phyloP scores from a whole-genome alignment of 768 basidiomycete species.

The Mrakia hoshinonis region DNA sequence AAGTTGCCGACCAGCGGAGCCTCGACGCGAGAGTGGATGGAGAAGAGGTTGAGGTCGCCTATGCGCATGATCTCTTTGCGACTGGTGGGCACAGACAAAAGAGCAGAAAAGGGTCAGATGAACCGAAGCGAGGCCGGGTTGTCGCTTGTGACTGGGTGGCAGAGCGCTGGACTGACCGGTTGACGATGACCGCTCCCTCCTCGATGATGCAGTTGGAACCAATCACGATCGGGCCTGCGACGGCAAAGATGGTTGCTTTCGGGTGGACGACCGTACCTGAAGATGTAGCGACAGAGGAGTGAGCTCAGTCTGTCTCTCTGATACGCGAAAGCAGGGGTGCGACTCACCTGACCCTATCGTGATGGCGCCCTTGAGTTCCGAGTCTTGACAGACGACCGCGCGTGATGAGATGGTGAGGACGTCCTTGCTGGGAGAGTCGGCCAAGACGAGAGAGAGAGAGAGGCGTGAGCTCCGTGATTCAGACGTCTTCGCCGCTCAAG shows the following conservation, averaged over 20 bases:
- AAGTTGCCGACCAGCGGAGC: slow-evolving; percentile 69
- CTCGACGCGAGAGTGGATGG: slow-evolving; percentile 86
- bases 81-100: slow-evolving; percentile 13
- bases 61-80: slow-evolving; percentile 79
- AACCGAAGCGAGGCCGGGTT: neutral
- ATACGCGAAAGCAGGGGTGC: neutral
- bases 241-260: slow-evolving; percentile 84
- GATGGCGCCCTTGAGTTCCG: slow-evolving; percentile 86
- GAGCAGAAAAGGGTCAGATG: slow-evolving; percentile 37
- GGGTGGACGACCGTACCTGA: slow-evolving; percentile 82
- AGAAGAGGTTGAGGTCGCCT: slow-evolving; percentile 86
- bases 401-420: slow-evolving; percentile 84
- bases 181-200: slow-evolving; percentile 81
- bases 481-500: neutral
- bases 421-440: slow-evolving; percentile 54
- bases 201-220: slow-evolving; percentile 84
- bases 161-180: slow-evolving; percentile 49
- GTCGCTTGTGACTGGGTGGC: neutral
- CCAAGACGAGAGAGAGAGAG: neutral
- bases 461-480: neutral
- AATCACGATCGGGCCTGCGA: slow-evolving; percentile 81
- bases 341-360: slow-evolving; percentile 71
- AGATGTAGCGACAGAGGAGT: neutral
- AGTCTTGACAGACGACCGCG: slow-evolving; percentile 84
- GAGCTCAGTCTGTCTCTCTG: neutral